phyloP scores from a whole-genome alignment of 208 protist species.

The Trichomonas vaginalis region DNA sequence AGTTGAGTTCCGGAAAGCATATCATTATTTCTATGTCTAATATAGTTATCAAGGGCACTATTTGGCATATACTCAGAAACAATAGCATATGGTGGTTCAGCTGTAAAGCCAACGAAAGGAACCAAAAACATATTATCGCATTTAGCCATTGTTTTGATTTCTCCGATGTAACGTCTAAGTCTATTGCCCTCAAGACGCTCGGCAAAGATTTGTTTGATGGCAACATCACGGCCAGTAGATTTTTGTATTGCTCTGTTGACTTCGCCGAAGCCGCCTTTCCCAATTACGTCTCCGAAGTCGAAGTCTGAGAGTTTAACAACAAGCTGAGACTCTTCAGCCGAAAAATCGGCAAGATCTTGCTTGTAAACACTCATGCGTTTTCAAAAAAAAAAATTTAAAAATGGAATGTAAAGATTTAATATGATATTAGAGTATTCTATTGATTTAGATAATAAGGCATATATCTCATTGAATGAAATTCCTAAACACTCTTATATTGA shows the following conservation, averaged over 20 bases:
- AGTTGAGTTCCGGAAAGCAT: neutral
- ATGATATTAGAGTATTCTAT: no score
- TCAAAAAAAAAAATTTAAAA: no score
- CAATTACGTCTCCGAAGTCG: neutral
- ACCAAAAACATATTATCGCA: neutral
- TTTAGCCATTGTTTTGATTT: neutral
- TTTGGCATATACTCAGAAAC: neutral
- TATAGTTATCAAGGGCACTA: neutral
- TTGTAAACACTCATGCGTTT: no score
- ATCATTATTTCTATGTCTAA: neutral
- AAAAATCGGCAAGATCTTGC: no score
- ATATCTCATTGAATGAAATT: no score
- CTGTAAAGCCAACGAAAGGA: no score
- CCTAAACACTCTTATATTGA: no score
- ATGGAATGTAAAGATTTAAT: no score
- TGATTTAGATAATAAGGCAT: no score
- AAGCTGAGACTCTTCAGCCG: no score
- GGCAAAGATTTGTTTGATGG: neutral
- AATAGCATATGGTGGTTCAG: neutral
- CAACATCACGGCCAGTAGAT: neutral
- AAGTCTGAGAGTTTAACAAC: neutral
- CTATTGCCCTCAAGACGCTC: neutral
- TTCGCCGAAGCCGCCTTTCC: neutral
- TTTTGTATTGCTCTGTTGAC: neutral
- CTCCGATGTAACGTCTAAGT: neutral